A percentile compares a stretch with the other conserved stretches of the same genome.
phyloP scores from a whole-genome alignment of 805 yeast genomes.

The Myxozyma neglecta region DNA sequence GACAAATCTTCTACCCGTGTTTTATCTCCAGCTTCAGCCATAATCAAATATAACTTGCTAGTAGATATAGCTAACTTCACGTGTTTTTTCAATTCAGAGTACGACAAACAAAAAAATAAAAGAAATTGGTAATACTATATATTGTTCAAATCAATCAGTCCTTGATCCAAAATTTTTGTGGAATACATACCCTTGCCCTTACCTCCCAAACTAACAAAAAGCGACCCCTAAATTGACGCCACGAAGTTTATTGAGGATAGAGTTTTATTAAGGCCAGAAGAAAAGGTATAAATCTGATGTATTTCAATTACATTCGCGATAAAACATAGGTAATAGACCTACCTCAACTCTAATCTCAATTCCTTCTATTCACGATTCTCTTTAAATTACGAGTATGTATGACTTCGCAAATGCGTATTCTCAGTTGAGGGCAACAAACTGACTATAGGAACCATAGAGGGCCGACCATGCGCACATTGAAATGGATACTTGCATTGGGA shows the following conservation, averaged over 20 bases:
- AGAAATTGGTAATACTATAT: too few relatives aligned
- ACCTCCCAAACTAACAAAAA: background rate
- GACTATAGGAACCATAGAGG: conserved; percentile 57
- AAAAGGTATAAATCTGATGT: too few relatives aligned
- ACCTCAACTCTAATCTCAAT: too few relatives aligned
- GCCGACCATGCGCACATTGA: conserved; percentile 86
- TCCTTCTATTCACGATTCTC: background rate
- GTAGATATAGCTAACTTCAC: background rate
- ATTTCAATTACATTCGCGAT: too few relatives aligned
- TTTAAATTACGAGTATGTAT: background rate
- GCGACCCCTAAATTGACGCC: conserved; percentile 1
- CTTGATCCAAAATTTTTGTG: background rate
- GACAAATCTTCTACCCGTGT: background rate
- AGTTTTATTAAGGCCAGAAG: background rate
- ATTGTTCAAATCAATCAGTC: background rate
- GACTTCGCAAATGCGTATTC: background rate
- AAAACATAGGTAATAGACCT: too few relatives aligned
- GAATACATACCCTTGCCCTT: background rate
- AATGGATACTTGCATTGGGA: conserved; percentile 60
- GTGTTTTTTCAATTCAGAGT: too few relatives aligned
- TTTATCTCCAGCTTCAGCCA: background rate
- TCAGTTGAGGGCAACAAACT: background rate
- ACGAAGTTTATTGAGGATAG: background rate
- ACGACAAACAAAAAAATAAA: background rate
- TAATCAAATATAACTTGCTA: background rate